phyloP scores from a whole-genome alignment of 2,329 filamentous ascomycete genomes.

The Fusarium musae region DNA sequence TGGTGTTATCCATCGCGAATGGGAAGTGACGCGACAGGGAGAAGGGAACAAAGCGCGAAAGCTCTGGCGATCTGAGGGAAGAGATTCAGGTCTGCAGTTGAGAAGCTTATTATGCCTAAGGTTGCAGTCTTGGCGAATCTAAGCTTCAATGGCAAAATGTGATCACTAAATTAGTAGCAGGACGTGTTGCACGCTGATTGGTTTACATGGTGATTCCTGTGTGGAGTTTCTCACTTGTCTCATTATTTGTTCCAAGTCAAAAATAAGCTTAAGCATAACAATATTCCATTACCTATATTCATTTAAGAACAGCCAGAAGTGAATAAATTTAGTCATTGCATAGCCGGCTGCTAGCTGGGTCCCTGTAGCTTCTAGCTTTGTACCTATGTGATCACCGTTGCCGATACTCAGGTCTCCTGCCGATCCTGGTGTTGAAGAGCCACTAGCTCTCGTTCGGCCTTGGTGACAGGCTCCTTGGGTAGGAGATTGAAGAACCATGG shows the following conservation, averaged over 20 bases:
- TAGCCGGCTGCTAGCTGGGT: too few relatives aligned
- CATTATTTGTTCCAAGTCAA: too few relatives aligned
- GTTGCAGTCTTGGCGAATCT: background rate
- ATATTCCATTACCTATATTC: background rate
- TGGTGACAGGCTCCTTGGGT: background rate
- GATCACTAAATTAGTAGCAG: background rate
- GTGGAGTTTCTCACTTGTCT: too few relatives aligned
- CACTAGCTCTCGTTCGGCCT: background rate
- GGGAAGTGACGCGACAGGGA: too few relatives aligned
- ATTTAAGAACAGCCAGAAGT: accelerated
- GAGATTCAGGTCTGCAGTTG: background rate
- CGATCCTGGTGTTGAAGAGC: background rate
- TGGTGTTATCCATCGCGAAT: background rate
- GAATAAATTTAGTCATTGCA: accelerated
- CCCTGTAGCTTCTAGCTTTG: accelerated
- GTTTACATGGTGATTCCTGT: too few relatives aligned
- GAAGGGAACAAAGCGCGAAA: accelerated
- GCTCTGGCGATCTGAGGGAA: background rate
- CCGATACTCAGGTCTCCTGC: background rate
- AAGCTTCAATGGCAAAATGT: background rate
- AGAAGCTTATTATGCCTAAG: background rate
- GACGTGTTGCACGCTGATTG: too few relatives aligned
- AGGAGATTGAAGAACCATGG: background rate
- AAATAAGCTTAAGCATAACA: too few relatives aligned
- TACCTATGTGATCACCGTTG: too few relatives aligned